Conservation (phyloP, 805 yeast genomes). For the Yarrowia keelungensis region DNA sequence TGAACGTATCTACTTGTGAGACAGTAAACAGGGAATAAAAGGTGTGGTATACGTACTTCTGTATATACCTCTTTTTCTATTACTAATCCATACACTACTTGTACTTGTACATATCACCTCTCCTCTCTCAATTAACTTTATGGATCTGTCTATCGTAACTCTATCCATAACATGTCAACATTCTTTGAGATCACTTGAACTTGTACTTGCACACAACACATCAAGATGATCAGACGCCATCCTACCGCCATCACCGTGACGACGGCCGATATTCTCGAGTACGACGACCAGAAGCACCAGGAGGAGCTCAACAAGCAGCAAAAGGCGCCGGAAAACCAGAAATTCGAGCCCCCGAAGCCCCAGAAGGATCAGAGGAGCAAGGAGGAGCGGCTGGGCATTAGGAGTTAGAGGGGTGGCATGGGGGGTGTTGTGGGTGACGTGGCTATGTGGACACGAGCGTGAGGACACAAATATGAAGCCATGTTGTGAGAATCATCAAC, state of each 20-base stretch:
- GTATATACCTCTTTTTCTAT: too few relatives aligned
- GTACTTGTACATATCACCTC: too few relatives aligned
- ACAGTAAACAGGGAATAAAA: too few relatives aligned
- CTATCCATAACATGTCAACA: not conserved
- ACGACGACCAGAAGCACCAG: slow-evolving; percentile 51
- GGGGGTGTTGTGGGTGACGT: too few relatives aligned
- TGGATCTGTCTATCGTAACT: slow-evolving; percentile 14
- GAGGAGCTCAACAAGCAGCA: slow-evolving; percentile 40
- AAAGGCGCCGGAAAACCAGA: slow-evolving; percentile 30
- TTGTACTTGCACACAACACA: not conserved
- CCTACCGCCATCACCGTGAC: slow-evolving; percentile 70
- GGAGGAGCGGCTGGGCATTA: slow-evolving; percentile 40
- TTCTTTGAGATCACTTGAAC: not conserved
- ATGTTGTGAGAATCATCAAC: too few relatives aligned
- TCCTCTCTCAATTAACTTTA: not conserved
- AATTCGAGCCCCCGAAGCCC: slow-evolving; percentile 22
- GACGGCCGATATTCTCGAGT: slow-evolving; percentile 64
- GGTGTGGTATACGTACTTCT: too few relatives aligned
- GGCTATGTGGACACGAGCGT: too few relatives aligned
- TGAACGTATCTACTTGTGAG: too few relatives aligned
- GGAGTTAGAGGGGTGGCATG: not conserved
- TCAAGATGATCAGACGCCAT: slow-evolving; percentile 65
- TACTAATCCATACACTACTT: too few relatives aligned
- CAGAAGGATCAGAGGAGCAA: slow-evolving; percentile 34
- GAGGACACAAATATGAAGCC: too few relatives aligned